These are phyloP conservation scores for Leishmania aethiopica DNA, from an alignment of 208 protist genomes.

Conservation along the genomic window DNA sequence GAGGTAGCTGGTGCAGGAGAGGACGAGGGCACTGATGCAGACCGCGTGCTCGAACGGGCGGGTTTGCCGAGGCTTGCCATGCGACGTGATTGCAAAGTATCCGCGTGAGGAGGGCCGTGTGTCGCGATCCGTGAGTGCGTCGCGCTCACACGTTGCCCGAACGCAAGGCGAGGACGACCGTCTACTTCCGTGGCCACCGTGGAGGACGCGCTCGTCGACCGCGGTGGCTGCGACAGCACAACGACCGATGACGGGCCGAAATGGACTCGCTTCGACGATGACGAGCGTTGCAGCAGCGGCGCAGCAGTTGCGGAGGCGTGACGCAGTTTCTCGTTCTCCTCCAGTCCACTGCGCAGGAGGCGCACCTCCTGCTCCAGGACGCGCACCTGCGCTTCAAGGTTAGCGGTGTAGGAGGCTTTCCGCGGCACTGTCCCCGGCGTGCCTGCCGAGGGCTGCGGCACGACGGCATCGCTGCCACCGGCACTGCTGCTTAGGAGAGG, in stretches of 20 bases:
- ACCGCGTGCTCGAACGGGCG: background rate
- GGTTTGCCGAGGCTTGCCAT: background rate
- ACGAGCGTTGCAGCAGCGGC: background rate
- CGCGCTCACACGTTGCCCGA: slow-evolving; percentile 39
- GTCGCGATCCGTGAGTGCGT: slow-evolving; percentile 8
- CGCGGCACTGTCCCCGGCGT: background rate
- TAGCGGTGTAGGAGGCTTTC: slow-evolving; percentile 22
- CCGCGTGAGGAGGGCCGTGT: background rate
- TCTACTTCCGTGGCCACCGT: background rate
- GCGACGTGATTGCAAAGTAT: background rate
- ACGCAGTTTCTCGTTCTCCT: slow-evolving; percentile 18
- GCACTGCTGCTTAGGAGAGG: background rate
- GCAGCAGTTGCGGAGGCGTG: background rate
- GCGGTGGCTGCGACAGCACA: background rate
- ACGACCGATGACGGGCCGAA: slow-evolving; percentile 25
- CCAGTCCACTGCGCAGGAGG: slow-evolving; percentile 38
- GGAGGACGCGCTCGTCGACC: background rate
- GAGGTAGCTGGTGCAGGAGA: background rate
- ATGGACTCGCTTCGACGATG: slow-evolving; percentile 14
- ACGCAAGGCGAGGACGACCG: slow-evolving; percentile 20
- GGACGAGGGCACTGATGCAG: background rate
- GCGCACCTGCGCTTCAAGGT: slow-evolving; percentile 58
- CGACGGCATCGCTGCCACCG: background rate
- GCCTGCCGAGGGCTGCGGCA: background rate
- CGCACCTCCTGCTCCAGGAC: slow-evolving; percentile 63